A percentile compares a stretch with the other conserved stretches of the same genome.
Conservation (phyloP, 495 filamentous ascomycete genomes). For the Penicillium silybi region DNA sequence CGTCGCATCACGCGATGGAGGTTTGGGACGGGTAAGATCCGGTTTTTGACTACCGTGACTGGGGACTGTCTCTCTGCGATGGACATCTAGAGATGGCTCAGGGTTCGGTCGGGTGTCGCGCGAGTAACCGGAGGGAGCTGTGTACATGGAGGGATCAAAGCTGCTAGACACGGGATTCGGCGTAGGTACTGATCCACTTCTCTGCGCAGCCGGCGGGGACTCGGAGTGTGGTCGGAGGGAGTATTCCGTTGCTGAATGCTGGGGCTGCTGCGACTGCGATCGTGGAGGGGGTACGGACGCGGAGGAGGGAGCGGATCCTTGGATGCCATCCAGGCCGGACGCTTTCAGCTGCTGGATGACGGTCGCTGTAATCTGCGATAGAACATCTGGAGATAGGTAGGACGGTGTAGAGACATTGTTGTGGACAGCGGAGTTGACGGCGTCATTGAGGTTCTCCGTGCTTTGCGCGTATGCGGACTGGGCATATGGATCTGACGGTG, state of each 20-base stretch:
- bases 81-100: constrained; percentile 19
- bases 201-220: constrained; percentile 24
- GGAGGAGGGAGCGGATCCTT: constrained; percentile 14
- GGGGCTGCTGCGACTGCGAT: constrained; percentile 30
- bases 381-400: constrained; percentile 46
- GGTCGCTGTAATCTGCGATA: constrained; percentile 49
- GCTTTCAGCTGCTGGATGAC: constrained; percentile 52
- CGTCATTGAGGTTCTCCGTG: constrained; percentile 40
- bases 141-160: constrained; percentile 38
- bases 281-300: constrained; percentile 21
- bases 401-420: constrained; percentile 29
- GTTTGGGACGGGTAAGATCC: constrained; percentile 38
- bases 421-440: constrained; percentile 43
- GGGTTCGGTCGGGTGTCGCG: constrained; percentile 23
- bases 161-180: constrained; percentile 21
- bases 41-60: constrained; percentile 35
- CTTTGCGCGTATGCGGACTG: constrained; percentile 13
- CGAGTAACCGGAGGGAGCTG: constrained; percentile 26
- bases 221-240: constrained; percentile 27
- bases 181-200: constrained; percentile 18
- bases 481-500: constrained; percentile 20
- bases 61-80: constrained; percentile 25
- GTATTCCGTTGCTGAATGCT: constrained; percentile 26
- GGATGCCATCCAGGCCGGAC: constrained; percentile 35
- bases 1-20: constrained; percentile 42